Evolutionary conservation across 202 grass and related monocot species (phyloP).

Genomic region (Brachypodium distachyon): DNA sequence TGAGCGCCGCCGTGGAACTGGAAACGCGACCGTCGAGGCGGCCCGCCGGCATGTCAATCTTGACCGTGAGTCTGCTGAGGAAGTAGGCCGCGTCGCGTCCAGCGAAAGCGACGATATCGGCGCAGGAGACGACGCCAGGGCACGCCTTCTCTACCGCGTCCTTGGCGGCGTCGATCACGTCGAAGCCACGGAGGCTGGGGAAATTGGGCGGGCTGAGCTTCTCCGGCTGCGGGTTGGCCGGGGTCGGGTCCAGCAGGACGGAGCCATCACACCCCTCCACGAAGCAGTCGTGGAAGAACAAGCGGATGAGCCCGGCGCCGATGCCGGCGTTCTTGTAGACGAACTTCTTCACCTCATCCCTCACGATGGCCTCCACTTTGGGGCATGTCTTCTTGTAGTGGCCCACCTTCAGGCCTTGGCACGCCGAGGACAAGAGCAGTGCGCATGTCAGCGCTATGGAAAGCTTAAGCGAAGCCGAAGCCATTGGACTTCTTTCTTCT

Average conservation of each 20-base stretch:
- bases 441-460: neutral
- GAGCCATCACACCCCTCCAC: constrained; percentile 40
- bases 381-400: neutral
- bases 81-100: constrained; percentile 22
- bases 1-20: neutral
- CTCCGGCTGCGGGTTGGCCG: constrained; percentile 19
- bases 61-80: neutral
- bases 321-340: neutral
- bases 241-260: constrained; percentile 22
- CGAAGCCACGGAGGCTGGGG: constrained; percentile 31
- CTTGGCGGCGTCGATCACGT: constrained; percentile 36
- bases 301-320: constrained; percentile 10
- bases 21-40: constrained; percentile 34
- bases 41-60: constrained; percentile 19
- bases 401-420: neutral
- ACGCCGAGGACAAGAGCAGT: neutral
- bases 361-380: neutral
- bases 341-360: neutral
- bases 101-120: constrained; percentile 32
- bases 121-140: constrained; percentile 19
- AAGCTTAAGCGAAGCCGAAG: neutral
- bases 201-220: constrained; percentile 13
- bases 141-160: constrained; percentile 1
- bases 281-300: constrained; percentile 24
- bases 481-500: neutral